A percentile compares a stretch with the other conserved stretches of the same genome.
These are phyloP conservation scores for Dothistroma pini DNA, from an alignment of 2,329 filamentous ascomycete genomes.

Conservation along the genomic window DNA sequence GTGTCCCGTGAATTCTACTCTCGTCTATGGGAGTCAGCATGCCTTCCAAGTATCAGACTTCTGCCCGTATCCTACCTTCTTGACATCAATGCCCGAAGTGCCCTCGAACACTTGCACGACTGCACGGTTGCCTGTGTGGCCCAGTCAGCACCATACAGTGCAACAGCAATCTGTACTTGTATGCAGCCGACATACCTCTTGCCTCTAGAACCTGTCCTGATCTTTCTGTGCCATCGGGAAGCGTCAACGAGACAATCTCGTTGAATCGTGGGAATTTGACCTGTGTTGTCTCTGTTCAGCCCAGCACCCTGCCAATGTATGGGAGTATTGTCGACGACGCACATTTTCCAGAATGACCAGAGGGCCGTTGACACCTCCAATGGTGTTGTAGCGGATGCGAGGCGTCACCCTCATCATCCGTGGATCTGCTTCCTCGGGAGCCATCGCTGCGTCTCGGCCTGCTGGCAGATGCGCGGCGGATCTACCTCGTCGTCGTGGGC, in stretches of 20 bases:
- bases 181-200: constrained; percentile 63
- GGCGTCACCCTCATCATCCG: constrained; percentile 60
- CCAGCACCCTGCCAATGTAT: background rate
- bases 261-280: constrained; percentile 98
- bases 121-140: constrained; percentile 71
- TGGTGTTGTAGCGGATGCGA: constrained; percentile 92
- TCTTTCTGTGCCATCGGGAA: constrained; percentile 90
- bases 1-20: constrained; percentile 94
- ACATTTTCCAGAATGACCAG: constrained; percentile 98
- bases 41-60: constrained; percentile 1
- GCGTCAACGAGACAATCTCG: constrained; percentile 93
- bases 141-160: constrained; percentile 10
- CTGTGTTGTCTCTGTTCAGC: constrained; percentile 44
- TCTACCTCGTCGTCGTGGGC: background rate
- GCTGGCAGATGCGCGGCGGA: background rate
- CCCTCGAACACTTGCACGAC: constrained; percentile 99
- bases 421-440: constrained; percentile 39
- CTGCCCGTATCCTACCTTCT: constrained; percentile 60
- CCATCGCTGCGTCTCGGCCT: constrained; percentile 26
- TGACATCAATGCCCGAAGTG: constrained; percentile 95
- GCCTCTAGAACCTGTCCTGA: constrained; percentile 97
- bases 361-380: constrained; percentile 95
- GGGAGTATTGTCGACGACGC: constrained; percentile 36
- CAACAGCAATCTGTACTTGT: background rate
- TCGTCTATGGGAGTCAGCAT: constrained; percentile 59